Conservation (phyloP, 2,329 filamentous ascomycete genomes). For the Cercospora nicotianae region DNA sequence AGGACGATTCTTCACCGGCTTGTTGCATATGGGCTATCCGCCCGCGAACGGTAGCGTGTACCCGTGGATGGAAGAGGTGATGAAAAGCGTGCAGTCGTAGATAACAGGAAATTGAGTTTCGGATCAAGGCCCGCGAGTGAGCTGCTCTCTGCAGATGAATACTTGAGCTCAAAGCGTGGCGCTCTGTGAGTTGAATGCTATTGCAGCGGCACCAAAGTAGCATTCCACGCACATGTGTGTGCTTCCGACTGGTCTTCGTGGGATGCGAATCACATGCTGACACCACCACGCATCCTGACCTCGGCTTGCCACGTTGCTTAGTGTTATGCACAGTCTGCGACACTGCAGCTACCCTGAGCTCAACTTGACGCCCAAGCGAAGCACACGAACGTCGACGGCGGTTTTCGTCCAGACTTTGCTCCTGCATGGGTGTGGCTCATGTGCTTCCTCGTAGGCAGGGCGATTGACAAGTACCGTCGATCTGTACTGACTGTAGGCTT, state of each 20-base stretch:
- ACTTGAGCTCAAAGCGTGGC: background rate
- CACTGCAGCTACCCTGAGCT: constrained; percentile 13
- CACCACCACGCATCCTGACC: constrained; percentile 3
- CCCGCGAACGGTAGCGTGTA: constrained; percentile 58
- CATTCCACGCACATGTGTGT: background rate
- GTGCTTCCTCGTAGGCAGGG: background rate
- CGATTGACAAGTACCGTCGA: background rate
- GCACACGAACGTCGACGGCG: background rate
- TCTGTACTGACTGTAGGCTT: background rate
- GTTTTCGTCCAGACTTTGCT: background rate
- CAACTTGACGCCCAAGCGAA: background rate
- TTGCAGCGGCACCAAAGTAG: background rate
- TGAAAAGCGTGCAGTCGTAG: constrained; percentile 33
- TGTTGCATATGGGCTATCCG: constrained; percentile 69
- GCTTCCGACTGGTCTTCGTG: background rate
- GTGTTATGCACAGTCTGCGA: constrained; percentile 1
- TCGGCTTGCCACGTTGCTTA: constrained; percentile 9
- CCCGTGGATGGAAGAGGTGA: constrained; percentile 62
- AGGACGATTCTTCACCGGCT: constrained; percentile 61
- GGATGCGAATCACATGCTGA: constrained; percentile 8
- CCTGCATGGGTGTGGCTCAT: background rate
- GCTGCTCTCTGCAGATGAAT: background rate
- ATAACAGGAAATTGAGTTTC: background rate
- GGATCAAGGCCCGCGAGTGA: background rate
- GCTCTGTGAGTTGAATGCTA: background rate